Evolutionary conservation across 2,329 filamentous ascomycete species (phyloP), one percentile per base, ranked within the genome.

Genomic region (Calonectria pteridis): DNA sequence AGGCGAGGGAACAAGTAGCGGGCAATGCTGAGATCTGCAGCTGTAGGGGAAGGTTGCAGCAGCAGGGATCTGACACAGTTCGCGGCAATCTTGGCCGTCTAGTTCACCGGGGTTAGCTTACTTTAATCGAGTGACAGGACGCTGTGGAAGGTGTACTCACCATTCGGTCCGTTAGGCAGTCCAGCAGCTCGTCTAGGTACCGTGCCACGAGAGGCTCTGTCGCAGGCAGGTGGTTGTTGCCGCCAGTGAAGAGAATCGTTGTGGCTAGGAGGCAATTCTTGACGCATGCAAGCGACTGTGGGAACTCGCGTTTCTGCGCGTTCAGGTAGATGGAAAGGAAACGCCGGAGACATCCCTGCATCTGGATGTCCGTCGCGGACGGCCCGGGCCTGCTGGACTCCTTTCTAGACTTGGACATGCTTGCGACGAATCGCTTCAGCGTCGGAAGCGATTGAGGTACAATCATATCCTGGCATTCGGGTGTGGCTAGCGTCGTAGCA

Each of bases 231-330:
- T 93, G 89, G 77, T 94, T 94, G 73, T 92, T 90, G 9, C 94
- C 94, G 50, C 93, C 93, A 11, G 95, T 98, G 73, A 99, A 92
- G 11, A 99, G 89, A 73, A 99, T 94, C 0, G 97, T 98, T 59
- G 94, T 93, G 0, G 95, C 95, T 62, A 99, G 88, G 6, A 99
- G 90, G 6, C 94, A 94, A 81, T 98, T 99, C 87, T 97, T 98
- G 81, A 98, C 96, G 83, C 95, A 98, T 1, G 93, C 88, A 29
- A 99, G 88, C 4, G 95, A 95, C 6, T 93, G 92, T 26, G 96
- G 92, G 11, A 84, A 85, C 80, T 96, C 94, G 50, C 94, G 90
- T 82, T 93, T 94, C 84, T 96, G 94, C 0, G 93, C 93, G 77
- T 94, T 88, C 28, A 94, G 88, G 77, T 95, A 92, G 68, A 97